Conservation (phyloP, 2,329 filamentous ascomycete species). For the Colletotrichum tabaci region DNA sequence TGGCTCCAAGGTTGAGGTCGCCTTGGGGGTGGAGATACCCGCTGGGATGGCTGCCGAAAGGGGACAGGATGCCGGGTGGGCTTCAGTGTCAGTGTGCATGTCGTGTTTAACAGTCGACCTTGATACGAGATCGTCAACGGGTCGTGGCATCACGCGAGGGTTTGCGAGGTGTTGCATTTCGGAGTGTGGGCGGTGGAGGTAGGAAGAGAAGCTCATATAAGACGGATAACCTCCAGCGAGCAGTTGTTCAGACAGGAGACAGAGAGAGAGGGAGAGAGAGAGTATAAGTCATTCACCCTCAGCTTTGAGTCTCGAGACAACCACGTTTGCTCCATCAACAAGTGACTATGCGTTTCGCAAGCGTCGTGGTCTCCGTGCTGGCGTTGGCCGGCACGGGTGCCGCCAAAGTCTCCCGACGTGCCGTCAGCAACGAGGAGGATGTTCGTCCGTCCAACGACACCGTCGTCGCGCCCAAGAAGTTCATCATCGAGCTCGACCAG, state of each 20-base stretch:
- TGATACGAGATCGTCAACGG: constrained; percentile 37
- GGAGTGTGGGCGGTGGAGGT: not conserved
- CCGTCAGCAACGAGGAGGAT: constrained; percentile 7
- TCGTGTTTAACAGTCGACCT: not conserved
- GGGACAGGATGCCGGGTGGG: constrained; percentile 18
- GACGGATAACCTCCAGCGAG: not conserved
- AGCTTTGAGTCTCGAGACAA: not conserved
- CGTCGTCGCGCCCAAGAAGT: constrained; percentile 37
- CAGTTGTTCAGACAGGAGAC: not conserved
- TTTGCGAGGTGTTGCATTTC: too few species aligned
- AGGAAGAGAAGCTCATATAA: constrained; percentile 12
- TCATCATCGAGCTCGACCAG: constrained; percentile 39
- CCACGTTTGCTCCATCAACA: constrained; percentile 6
- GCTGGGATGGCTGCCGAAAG: constrained; percentile 27
- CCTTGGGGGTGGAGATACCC: constrained; percentile 30
- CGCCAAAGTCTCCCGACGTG: constrained; percentile 29
- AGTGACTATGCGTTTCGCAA: constrained; percentile 30
- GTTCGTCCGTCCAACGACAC: constrained; percentile 28
- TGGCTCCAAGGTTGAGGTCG: constrained; percentile 29
- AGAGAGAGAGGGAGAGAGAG: not conserved
- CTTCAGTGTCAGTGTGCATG: not conserved
- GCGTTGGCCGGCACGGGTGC: constrained; percentile 30
- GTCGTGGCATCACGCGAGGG: constrained; percentile 19
- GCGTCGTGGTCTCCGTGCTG: constrained; percentile 33
- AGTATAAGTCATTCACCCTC: constrained; percentile 4